Conservation (phyloP, 2,329 filamentous ascomycete species). For the Taxawa tesnikishii region DNA sequence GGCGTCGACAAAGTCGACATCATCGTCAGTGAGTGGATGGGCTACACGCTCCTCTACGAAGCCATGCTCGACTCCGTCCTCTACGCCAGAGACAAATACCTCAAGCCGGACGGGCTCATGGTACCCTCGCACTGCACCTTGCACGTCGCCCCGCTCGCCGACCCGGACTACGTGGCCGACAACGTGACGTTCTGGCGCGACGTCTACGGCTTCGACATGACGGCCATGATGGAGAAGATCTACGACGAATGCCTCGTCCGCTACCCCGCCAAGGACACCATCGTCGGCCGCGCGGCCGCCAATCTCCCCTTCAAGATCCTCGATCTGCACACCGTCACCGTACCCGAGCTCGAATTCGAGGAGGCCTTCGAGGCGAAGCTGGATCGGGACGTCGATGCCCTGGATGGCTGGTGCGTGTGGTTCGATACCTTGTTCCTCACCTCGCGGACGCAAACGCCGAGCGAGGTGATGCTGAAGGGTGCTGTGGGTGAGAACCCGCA, state of each 20-base stretch:
- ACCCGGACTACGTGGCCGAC: slow-evolving; percentile 65
- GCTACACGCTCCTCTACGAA: slow-evolving; percentile 85
- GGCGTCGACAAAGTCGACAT: slow-evolving; percentile 70
- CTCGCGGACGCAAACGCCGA: slow-evolving; percentile 35
- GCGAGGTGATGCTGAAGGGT: slow-evolving; percentile 26
- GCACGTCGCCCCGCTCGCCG: slow-evolving; percentile 68
- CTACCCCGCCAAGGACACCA: slow-evolving; percentile 26
- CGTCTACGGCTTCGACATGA: slow-evolving; percentile 93
- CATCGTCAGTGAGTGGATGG: slow-evolving; percentile 98
- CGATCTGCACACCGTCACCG: slow-evolving; percentile 60
- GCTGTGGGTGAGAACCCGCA: slow-evolving; percentile 1
- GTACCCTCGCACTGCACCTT: slow-evolving; percentile 78
- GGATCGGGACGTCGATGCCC: slow-evolving; percentile 46
- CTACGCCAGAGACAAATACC: slow-evolving; percentile 75
- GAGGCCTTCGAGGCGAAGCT: slow-evolving; percentile 53
- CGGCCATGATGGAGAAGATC: slow-evolving; percentile 72
- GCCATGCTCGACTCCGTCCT: slow-evolving; percentile 92
- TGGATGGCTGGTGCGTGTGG: slow-evolving; percentile 88
- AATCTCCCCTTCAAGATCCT: slow-evolving; percentile 59
- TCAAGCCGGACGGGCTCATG: slow-evolving; percentile 68
- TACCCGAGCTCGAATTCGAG: slow-evolving; percentile 64
- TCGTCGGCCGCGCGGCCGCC: slow-evolving; percentile 38
- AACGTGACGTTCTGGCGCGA: slow-evolving; percentile 78
- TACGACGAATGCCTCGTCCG: slow-evolving; percentile 51
- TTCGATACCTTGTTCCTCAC: slow-evolving; percentile 88